Percentiles rank a stretch among this genome's conserved stretches.
Evolutionary conservation across 106 monocot genomes (phyloP).

Genomic region (Iris macrosiphon): DNA sequence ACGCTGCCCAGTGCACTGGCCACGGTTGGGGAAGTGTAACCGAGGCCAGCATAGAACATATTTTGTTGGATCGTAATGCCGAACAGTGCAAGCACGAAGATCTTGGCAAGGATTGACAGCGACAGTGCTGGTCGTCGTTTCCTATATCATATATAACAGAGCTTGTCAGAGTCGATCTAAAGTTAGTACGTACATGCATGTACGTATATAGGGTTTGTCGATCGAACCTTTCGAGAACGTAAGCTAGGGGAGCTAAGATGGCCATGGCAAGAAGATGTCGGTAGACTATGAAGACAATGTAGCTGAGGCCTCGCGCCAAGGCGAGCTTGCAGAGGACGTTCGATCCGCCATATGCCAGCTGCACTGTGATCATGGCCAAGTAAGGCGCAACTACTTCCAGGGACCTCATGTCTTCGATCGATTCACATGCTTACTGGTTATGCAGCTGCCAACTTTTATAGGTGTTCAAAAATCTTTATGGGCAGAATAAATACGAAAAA

Average conservation of each 20-base stretch:
- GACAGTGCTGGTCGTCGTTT: conserved; percentile 22
- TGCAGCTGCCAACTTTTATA: no score
- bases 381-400: conserved; percentile 23
- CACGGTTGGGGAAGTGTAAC: conserved; percentile 38
- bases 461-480: no score
- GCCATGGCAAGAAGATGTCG: conserved; percentile 42
- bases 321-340: conserved; percentile 55
- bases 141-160: conserved; percentile 12
- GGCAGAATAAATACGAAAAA: no score
- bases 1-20: conserved; percentile 32
- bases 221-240: conserved; percentile 58
- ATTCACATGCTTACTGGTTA: no score
- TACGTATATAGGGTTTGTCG: no score
- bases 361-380: conserved; percentile 21
- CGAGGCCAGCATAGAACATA: conserved; percentile 38
- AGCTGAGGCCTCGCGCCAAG: conserved; percentile 35
- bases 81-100: conserved; percentile 37
- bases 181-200: no score
- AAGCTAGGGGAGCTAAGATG: conserved; percentile 38
- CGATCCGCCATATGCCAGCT: conserved; percentile 31
- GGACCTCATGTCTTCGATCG: conserved; percentile 16
- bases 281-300: conserved; percentile 36
- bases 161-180: no score
- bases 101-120: conserved; percentile 18
- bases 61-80: conserved; percentile 41